Evolutionary conservation across 345 rosid species (phyloP), one percentile per base, ranked within the genome.

Genomic region (Salix dunnii): DNA sequence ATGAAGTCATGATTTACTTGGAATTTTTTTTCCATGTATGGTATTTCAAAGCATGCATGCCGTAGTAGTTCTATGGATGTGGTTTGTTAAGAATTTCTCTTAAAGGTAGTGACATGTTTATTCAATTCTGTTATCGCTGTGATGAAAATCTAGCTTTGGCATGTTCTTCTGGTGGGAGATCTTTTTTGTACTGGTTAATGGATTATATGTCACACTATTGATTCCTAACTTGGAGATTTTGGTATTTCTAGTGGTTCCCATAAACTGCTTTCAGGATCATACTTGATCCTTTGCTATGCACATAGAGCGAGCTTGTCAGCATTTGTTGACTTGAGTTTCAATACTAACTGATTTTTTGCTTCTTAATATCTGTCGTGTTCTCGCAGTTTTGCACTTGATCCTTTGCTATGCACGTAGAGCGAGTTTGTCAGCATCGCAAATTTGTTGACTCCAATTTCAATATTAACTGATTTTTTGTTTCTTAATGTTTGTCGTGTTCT

Each of bases 311-410:
- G 25, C 40, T 61, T 75, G 27, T 73, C 55, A 3, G 3, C 7
- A 64, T 81, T 71, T 82, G 78, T 77, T 53, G n/a, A 72, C 67
- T 70, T 65, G 7, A 61, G 53, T 38, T 43, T 46, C 18, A 46
- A 46, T 46, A 12, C 49, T 46, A 46, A 12, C 49, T 13, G 5
- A 13, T 46, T 46, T 46, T 46, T 46, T 46, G 49, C 13, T 14
- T 46, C 49, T 46, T 46, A 46, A 46, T 46, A 18, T 46, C 13
- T 46, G 49, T 46, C 49, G 18, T 14, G 49, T 46, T 46, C 49
- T 46, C 18, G 49, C 14, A 46, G 16, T 46, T 46, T 46, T 9
- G 18, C 55, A 46, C 16, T 21, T 77, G 14, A 60, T 61, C 49
- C 40, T 40, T 35, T 46, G 49, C 38, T 43, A 31, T 38, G 33